Percentiles rank a stretch among this genome's conserved stretches.
Conservation (phyloP, 768 basidiomycete genomes). For the Boletus fagicola region DNA sequence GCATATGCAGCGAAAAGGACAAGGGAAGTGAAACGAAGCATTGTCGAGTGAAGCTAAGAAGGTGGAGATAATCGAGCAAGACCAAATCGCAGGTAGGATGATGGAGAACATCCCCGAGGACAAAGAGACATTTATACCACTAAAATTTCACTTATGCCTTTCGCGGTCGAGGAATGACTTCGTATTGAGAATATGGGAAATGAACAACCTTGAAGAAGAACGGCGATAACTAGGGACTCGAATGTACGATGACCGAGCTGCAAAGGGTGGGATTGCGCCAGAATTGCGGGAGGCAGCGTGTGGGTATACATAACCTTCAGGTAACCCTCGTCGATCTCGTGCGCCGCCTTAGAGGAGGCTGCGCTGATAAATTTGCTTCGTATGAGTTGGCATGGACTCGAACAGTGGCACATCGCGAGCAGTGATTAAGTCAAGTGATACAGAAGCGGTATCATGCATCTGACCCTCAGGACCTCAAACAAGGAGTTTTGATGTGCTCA, state of each 20-base stretch:
- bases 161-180: not conserved
- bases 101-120: too few relatives aligned
- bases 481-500: conserved; percentile 9
- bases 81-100: too few relatives aligned
- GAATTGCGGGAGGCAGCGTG: not conserved
- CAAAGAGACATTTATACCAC: too few relatives aligned
- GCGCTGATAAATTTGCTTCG: not conserved
- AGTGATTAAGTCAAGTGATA: not conserved
- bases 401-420: not conserved
- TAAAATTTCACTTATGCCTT: too few relatives aligned
- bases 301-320: not conserved
- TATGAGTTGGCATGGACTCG: not conserved
- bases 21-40: too few relatives aligned
- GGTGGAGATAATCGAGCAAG: too few relatives aligned
- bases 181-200: not conserved
- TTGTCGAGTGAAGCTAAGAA: too few relatives aligned
- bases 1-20: not conserved
- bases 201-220: not conserved
- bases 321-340: not conserved
- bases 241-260: not conserved
- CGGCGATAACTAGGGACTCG: not conserved
- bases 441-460: not conserved
- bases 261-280: conserved; percentile 1
- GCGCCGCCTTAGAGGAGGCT: not conserved
- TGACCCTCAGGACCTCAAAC: not conserved